Evolutionary conservation across 768 basidiomycete species (phyloP).

Genomic region (Mycena leptocephala): DNA sequence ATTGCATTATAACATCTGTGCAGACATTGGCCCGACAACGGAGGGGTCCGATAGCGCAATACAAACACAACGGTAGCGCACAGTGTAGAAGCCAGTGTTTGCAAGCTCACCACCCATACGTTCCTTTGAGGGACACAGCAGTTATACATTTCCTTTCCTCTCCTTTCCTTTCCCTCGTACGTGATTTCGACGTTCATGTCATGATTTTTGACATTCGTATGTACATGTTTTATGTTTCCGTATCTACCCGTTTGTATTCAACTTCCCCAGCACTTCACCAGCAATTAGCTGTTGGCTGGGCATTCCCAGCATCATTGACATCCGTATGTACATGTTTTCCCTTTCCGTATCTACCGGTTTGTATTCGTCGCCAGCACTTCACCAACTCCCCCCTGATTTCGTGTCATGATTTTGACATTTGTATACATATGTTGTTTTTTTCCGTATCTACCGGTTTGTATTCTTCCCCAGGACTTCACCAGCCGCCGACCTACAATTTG

Average conservation of each 20-base stretch:
- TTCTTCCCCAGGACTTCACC: too few relatives aligned
- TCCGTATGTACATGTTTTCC: too few relatives aligned
- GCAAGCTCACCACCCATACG: neutral
- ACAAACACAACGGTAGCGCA: neutral
- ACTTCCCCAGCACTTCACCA: neutral
- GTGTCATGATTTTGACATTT: too few relatives aligned
- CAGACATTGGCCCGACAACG: constrained; percentile 7
- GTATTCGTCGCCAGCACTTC: too few relatives aligned
- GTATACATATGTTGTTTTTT: too few relatives aligned
- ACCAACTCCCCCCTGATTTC: too few relatives aligned
- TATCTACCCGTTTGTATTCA: constrained; percentile 8
- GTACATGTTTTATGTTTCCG: constrained; percentile 8
- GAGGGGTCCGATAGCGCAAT: constrained; percentile 12
- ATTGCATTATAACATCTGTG: constrained; percentile 10
- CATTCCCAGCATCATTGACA: neutral
- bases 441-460: too few relatives aligned
- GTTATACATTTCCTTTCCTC: neutral
- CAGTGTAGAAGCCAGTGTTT: constrained; percentile 7
- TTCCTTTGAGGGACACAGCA: constrained; percentile 13
- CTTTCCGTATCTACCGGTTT: too few relatives aligned
- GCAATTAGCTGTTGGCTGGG: constrained; percentile 2
- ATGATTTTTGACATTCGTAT: constrained; percentile 9
- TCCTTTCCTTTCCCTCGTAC: neutral
- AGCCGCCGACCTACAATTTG: too few relatives aligned
- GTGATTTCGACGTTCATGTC: neutral